Evolutionary conservation across 208 protist genomes (phyloP).

Genomic region (Trypanosomatidae sp.): DNA sequence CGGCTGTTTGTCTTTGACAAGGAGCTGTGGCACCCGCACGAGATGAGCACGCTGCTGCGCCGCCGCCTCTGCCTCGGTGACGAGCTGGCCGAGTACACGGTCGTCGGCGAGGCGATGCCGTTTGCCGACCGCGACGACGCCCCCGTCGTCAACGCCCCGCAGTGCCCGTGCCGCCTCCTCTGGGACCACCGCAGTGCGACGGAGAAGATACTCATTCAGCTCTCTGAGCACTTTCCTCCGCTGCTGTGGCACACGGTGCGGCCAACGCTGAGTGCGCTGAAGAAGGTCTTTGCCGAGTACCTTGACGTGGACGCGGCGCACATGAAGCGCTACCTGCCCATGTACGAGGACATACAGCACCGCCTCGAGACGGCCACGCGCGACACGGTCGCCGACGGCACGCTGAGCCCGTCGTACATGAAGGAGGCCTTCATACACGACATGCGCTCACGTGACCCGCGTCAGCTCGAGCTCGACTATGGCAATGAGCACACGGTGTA

Average conservation of each 20-base stretch:
- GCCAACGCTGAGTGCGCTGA: slow-evolving; percentile 56
- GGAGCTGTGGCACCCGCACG: slow-evolving; percentile 61
- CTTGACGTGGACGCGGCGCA: slow-evolving; percentile 82
- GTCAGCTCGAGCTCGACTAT: slow-evolving; percentile 74
- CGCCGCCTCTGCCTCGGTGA: slow-evolving; percentile 65
- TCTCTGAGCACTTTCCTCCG: slow-evolving; percentile 80
- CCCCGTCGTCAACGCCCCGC: slow-evolving; percentile 82
- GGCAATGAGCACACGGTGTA: slow-evolving; percentile 70
- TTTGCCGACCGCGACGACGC: slow-evolving; percentile 86
- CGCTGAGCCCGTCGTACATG: slow-evolving; percentile 61
- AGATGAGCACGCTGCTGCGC: slow-evolving; percentile 74
- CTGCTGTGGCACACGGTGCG: slow-evolving; percentile 85
- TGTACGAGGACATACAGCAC: slow-evolving; percentile 82
- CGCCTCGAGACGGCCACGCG: slow-evolving; percentile 55
- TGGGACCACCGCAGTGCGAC: slow-evolving; percentile 86
- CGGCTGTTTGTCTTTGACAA: slow-evolving; percentile 72
- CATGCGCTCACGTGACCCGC: slow-evolving; percentile 74
- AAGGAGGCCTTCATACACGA: slow-evolving; percentile 82
- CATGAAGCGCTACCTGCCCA: slow-evolving; percentile 84
- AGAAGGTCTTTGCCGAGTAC: slow-evolving; percentile 81
- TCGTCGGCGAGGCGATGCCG: slow-evolving; percentile 85
- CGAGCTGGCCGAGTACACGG: slow-evolving; percentile 77
- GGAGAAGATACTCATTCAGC: slow-evolving; percentile 84
- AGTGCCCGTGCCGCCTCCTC: slow-evolving; percentile 51
- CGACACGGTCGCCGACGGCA: slow-evolving; percentile 52